Percentiles rank a stretch among this genome's conserved stretches.
Conservation (phyloP, 140 eudicot species). For the Oenanthe javanica region DNA sequence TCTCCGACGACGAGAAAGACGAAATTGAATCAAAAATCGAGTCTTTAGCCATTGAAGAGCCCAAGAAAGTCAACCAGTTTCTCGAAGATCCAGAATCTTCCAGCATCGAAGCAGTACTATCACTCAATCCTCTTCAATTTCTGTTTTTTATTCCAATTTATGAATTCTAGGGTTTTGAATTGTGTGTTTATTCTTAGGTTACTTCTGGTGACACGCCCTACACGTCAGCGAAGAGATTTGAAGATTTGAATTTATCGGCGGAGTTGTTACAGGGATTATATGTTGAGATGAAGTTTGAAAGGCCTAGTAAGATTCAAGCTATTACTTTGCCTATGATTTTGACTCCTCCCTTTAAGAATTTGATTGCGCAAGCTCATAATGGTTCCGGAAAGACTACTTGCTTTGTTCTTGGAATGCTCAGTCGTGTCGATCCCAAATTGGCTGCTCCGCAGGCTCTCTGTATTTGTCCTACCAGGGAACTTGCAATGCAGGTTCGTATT, state of each 20-base stretch:
- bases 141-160: background rate
- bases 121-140: background rate
- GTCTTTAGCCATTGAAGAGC: conserved; percentile 37
- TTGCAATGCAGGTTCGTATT: conserved; percentile 66
- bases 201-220: conserved; percentile 74
- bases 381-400: conserved; percentile 98
- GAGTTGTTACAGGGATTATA: conserved; percentile 82
- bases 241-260: conserved; percentile 63
- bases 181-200: conserved; percentile 27
- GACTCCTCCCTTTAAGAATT: conserved; percentile 70
- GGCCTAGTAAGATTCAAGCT: conserved; percentile 90
- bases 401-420: conserved; percentile 90
- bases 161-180: conserved; percentile 14
- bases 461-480: conserved; percentile 84
- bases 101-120: conserved; percentile 29
- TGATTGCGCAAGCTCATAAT: conserved; percentile 92
- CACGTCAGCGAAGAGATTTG: conserved; percentile 64
- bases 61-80: conserved; percentile 22
- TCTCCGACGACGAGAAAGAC: conserved; percentile 28
- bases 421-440: conserved; percentile 72
- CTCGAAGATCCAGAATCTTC: conserved; percentile 70
- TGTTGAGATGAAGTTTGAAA: conserved; percentile 78
- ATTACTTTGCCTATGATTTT: conserved; percentile 84
- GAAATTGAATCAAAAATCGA: conserved; percentile 15
- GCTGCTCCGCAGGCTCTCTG: conserved; percentile 84